Evolutionary conservation across 192 early-diverging fungal genomes (phyloP), one percentile per base, ranked within the genome.

Genomic region (Mortierella antarctica): DNA sequence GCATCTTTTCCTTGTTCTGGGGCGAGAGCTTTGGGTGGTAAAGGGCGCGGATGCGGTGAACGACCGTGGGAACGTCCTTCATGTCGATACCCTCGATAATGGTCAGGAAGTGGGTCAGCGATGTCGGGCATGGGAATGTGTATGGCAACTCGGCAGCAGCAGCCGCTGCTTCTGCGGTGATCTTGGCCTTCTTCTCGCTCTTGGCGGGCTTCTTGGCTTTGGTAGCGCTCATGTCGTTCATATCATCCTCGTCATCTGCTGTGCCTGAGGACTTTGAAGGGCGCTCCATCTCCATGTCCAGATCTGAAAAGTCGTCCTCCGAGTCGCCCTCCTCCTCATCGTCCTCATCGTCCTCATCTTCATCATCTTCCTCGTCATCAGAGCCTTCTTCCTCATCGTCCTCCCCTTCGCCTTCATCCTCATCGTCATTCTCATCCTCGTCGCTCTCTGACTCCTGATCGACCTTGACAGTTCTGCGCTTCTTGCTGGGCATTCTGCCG

Each of bases 11-110:
- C 64, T 92, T 91, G 87, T 99, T 99, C 70, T 91, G 88, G 7
- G 90, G 88, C 8, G 90, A 86, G 59, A 98, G 88, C 62, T 95
- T 93, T 54, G 92, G 90, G 79, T 96, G 91, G 83, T 96, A 91
- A 49, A 96, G 80, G 11, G 92, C 88, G 44, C 95, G 92, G 73
- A 99, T 88, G 15, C 96, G 94, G 59, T 92, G 85, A 23, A 97
- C 79, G 15, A 98, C 91, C 0, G 88, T 88, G 7, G 90, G 77
- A 47, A 93, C 89, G 61, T 96, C 95, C 45, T 92, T 89, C 0
- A 90, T 57, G 0, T 83, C 82, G 45, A 93, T 88, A 50, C 83
- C 85, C 23, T 90, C 76, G 9, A 96, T 74, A 17, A 97, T 85
- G 54, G 82, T 73, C 44, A 92, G 69, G 65, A 97, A 94, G 48